Evolutionary conservation across 257 asterid genomes (phyloP), one percentile per base, ranked within the genome.

Genomic region (Schizonepeta tenuifolia): DNA sequence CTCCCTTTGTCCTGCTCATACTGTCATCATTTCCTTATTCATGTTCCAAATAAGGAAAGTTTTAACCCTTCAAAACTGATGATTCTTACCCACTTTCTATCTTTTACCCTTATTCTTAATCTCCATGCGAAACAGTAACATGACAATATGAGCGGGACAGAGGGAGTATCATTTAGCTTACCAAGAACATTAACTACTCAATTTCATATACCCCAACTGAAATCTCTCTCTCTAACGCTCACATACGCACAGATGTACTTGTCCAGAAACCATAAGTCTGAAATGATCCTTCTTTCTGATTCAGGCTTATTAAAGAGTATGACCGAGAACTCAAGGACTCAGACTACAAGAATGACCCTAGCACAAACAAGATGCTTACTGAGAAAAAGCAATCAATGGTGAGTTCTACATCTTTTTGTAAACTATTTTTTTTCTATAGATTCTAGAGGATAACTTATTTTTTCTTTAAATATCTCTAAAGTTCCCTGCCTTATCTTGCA

Each of bases 331-430:
- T 84, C 59, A 94, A 91, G 81, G 90, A 88, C 43, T 68, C 75
- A 58, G 98, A 90, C 69, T 88, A 82, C 81, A 88, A 86, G 85
- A 85, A 83, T 82, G 96, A 85, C 73, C 79, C 95, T 33, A 89
- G 83, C 67, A 86, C 90, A 20, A 84, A 58, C 86, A 89, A 87
- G 89, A 81, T 89, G 84, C 86, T 94, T 80, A 86, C 31, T 74
- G 99, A 94, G 79, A 88, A 86, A 85, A 94, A 92, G 67, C 99
- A 94, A 74, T 84, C 97, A 54, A 88, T 94, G 99, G 99, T 92
- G 56, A 65, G 79, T 40, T 61, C 44, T 72, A 53, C 15, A 46
- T 36, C n/a, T n/a, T n/a, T 33, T 33, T 66, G 79, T 50, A 44
- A 56, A 21, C n/a, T n/a, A n/a, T 47, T 15, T 40, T 6, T 6